Evolutionary conservation across 495 filamentous ascomycete species (phyloP).

Genomic region (Aspergillus conjunctus): DNA sequence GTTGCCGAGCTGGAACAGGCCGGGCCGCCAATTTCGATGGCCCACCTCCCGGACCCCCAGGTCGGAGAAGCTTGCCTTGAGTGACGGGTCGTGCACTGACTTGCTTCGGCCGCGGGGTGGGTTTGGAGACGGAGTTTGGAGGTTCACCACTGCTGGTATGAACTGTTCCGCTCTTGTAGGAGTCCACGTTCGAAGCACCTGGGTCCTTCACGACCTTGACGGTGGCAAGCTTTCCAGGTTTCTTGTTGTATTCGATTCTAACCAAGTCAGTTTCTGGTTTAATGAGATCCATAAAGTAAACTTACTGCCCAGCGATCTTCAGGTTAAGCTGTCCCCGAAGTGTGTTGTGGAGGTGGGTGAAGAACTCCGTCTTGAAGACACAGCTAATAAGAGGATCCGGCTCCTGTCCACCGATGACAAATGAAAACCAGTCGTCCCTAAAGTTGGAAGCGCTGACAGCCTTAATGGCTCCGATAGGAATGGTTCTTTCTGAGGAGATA

Average conservation of each 20-base stretch:
- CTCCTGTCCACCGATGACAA: constrained; percentile 88
- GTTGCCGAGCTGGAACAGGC: constrained; percentile 51
- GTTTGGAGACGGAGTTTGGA: constrained; percentile 77
- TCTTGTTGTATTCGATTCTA: constrained; percentile 94
- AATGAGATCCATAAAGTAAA: constrained; percentile 14
- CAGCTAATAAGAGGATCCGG: constrained; percentile 90
- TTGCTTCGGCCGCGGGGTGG: constrained; percentile 82
- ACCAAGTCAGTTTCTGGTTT: constrained; percentile 28
- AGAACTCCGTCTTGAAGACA: constrained; percentile 95
- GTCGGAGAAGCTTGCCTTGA: constrained; percentile 80
- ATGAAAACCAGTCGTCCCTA: constrained; percentile 95
- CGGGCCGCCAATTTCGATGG: constrained; percentile 67
- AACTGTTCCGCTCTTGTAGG: constrained; percentile 91
- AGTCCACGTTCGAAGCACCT: constrained; percentile 65
- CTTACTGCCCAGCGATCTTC: constrained; percentile 71
- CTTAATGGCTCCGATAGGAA: constrained; percentile 85
- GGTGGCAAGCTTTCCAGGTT: constrained; percentile 84
- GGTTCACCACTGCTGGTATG: constrained; percentile 86
- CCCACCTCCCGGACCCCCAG: constrained; percentile 82
- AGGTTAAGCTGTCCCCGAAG: constrained; percentile 79
- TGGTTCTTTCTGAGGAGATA: constrained; percentile 77
- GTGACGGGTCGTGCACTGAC: constrained; percentile 88
- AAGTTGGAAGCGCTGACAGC: constrained; percentile 75
- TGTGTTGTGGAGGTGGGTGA: constrained; percentile 78
- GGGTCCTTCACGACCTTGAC: constrained; percentile 92